These are phyloP conservation scores for Ophiostoma triangulosporum DNA, from an alignment of 2,329 filamentous ascomycete genomes.

Conservation along the genomic window DNA sequence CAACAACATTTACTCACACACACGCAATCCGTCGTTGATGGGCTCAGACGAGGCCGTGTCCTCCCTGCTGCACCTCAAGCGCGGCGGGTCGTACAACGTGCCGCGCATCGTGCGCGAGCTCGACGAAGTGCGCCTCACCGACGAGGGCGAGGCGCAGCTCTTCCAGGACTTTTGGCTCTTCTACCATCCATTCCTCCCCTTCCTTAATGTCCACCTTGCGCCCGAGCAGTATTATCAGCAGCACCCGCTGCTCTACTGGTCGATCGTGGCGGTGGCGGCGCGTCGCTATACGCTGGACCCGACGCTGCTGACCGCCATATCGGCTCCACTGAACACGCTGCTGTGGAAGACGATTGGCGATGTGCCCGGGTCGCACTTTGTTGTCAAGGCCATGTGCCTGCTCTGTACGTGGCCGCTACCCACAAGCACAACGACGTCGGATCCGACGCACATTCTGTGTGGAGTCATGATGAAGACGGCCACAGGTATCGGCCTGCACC, in stretches of 20 bases:
- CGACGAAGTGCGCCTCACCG: slow-evolving; percentile 50
- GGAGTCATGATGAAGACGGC: slow-evolving; percentile 81
- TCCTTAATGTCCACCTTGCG: slow-evolving; percentile 51
- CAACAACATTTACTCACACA: slow-evolving; percentile 44
- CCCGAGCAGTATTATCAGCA: slow-evolving; percentile 67
- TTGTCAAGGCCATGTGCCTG: slow-evolving; percentile 69
- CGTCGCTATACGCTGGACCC: slow-evolving; percentile 54
- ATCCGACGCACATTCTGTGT: slow-evolving; percentile 69
- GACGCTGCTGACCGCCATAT: slow-evolving; percentile 51
- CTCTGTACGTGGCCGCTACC: slow-evolving; percentile 73
- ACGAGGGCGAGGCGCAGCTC: slow-evolving; percentile 47
- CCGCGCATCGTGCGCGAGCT: slow-evolving; percentile 47
- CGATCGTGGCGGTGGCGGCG: slow-evolving; percentile 61
- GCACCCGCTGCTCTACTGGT: slow-evolving; percentile 75
- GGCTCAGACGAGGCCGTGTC: slow-evolving; percentile 56
- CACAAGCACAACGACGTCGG: slow-evolving; percentile 65
- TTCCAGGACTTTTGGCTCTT: slow-evolving; percentile 63
- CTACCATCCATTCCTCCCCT: slow-evolving; percentile 68
- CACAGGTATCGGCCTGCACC: slow-evolving; percentile 69
- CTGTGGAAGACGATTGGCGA: slow-evolving; percentile 67
- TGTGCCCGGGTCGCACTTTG: slow-evolving; percentile 65
- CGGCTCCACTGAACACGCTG: slow-evolving; percentile 53
- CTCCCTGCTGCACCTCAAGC: slow-evolving; percentile 51
- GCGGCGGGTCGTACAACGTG: slow-evolving; percentile 47
- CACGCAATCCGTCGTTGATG: slow-evolving; percentile 49